These are phyloP conservation scores for Zygoascus flipseniorum DNA, from an alignment of 805 yeast genomes.

Conservation along the genomic window DNA sequence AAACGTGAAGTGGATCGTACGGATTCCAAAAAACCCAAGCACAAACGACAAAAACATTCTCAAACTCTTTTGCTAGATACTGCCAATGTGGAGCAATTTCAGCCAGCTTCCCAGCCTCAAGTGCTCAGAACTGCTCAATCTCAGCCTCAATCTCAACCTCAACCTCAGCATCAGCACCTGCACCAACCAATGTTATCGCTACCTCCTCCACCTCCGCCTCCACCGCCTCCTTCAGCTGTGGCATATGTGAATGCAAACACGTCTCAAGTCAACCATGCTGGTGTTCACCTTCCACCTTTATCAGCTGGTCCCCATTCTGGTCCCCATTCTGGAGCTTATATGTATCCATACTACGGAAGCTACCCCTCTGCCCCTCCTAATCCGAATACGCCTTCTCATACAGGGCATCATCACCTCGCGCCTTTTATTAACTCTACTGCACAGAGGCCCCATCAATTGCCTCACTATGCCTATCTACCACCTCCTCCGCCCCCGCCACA, in stretches of 20 bases:
- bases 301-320: not conserved
- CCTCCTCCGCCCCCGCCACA: constrained; percentile 6
- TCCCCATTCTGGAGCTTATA: not conserved
- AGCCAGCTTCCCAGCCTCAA: not conserved
- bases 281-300: not conserved
- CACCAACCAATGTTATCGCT: not conserved
- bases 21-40: not conserved
- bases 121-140: not conserved
- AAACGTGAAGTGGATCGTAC: not conserved
- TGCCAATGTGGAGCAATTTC: not conserved
- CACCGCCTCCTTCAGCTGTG: constrained; percentile 4
- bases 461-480: not conserved
- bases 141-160: constrained; percentile 5
- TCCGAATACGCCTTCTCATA: not conserved
- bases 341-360: not conserved
- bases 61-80: not conserved
- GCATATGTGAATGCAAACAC: not conserved
- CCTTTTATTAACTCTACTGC: not conserved
- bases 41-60: not conserved
- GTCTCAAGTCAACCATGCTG: not conserved
- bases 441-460: not conserved
- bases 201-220: constrained; percentile 3
- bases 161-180: constrained; percentile 4
- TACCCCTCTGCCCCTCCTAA: not conserved
- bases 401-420: not conserved